phyloP scores from a whole-genome alignment of 345 rosid genomes.

The Euphorbia pulcherrima region DNA sequence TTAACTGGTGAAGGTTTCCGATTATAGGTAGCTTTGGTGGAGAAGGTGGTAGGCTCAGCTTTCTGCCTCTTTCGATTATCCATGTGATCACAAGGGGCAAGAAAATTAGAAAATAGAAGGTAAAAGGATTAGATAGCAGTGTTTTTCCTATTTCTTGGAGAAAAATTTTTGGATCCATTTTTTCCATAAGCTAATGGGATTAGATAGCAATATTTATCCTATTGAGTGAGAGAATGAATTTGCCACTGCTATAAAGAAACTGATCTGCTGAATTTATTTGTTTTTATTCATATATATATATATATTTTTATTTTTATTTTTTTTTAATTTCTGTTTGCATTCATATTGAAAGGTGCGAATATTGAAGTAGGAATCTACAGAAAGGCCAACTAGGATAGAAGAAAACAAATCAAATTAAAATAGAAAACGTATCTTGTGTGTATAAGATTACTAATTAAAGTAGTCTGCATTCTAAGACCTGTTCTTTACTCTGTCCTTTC shows the following conservation, averaged over 20 bases:
- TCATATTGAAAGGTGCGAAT: neutral
- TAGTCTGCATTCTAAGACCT: no score
- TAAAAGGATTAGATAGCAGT: neutral
- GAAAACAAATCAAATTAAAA: no score
- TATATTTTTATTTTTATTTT: neutral
- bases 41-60: conserved; percentile 23
- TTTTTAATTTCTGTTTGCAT: neutral
- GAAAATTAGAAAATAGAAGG: neutral
- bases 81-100: neutral
- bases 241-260: neutral
- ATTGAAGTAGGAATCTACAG: neutral
- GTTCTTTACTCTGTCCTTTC: no score
- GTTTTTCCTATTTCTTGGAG: neutral
- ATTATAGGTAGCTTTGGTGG: conserved; percentile 24
- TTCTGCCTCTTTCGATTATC: neutral
- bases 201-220: no score
- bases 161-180: neutral
- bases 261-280: no score
- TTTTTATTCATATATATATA: no score
- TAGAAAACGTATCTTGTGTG: no score
- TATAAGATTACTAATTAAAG: no score
- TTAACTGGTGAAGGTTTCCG: conserved; percentile 27
- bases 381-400: neutral
- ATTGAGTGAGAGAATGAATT: neutral
- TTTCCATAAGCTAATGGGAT: neutral